Evolutionary conservation across 2,329 filamentous ascomycete species (phyloP), one percentile per base, ranked within the genome.

Genomic region (Passalora sequoiae): DNA sequence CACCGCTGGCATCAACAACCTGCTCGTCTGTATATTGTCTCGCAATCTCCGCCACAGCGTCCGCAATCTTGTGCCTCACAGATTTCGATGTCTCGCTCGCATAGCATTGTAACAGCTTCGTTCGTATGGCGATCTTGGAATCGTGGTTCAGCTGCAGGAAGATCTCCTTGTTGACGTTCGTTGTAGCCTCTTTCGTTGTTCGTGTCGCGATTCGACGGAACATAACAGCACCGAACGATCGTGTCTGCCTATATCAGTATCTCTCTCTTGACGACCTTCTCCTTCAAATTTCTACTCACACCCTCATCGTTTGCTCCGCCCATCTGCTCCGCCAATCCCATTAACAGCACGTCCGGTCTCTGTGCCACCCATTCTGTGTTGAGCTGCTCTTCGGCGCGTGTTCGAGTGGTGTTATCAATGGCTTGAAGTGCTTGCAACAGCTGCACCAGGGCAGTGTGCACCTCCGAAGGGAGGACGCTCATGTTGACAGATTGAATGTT

Each of bases 11-110:
- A 36, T 45, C 49, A 30, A 55, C 45, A 13, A 66, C 57, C 17
- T 57, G 33, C 45, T 85, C 88, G 59, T 97, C 92, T 32, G 86
- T 85, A 68, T 96, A 96, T 70, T 98, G 89, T 60, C 92, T 81
- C 32, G 91, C 92, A 48, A 98, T 76, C 69, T 98, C 92, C 17
- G 92, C 92, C 50, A 97, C 86, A n/a, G 91, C 89, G 69, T 98
- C 92, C 58, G 89, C 92, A 63, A 97, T 86, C 69, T 98, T 98
- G 71, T 95, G 92, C 59, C 92, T 78, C 35, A 95, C 86, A 28
- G 78, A 73, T 49, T 81, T 77, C 50, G 85, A 78, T 16, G 78
- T 72, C 69, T 97, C 92, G 49, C 73, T 74, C 45, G 80, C 80
- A 40, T 96, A 74, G 40, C 80, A 81, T 60, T 89, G 78, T 30